Conservation (phyloP, 176 grass and related monocot species). For the Phoenix roebelenii region DNA sequence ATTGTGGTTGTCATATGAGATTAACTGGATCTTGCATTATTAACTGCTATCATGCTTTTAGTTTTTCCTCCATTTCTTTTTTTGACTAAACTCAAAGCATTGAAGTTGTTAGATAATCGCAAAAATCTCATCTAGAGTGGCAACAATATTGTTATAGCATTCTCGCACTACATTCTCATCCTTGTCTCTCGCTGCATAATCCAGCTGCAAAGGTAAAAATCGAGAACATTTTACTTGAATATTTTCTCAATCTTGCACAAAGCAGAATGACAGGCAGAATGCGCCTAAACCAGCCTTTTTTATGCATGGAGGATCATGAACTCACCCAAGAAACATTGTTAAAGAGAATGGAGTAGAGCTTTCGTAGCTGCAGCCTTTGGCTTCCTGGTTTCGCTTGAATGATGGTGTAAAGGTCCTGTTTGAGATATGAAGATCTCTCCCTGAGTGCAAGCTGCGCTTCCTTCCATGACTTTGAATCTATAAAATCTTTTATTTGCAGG, state of each 20-base stretch:
- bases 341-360: constrained; percentile 74
- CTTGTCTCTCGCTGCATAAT: constrained; percentile 54
- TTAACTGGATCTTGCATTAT: too few relatives aligned
- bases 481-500: constrained; percentile 43
- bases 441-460: constrained; percentile 47
- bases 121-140: constrained; percentile 48
- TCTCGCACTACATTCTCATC: constrained; percentile 39
- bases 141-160: constrained; percentile 47
- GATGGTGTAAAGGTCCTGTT: constrained; percentile 84
- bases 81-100: neutral
- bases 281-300: neutral
- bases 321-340: constrained; percentile 55
- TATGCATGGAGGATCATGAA: neutral
- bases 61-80: too few relatives aligned
- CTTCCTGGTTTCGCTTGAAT: constrained; percentile 47
- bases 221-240: too few relatives aligned
- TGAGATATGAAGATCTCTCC: constrained; percentile 51
- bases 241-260: too few relatives aligned
- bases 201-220: constrained; percentile 34
- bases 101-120: constrained; percentile 32
- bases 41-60: too few relatives aligned
- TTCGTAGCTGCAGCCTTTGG: constrained; percentile 47
- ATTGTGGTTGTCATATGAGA: too few relatives aligned
- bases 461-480: constrained; percentile 66
- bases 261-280: too few relatives aligned